Evolutionary conservation across 805 yeast genomes (phyloP).

Genomic region (Henningerozyma blattae): DNA sequence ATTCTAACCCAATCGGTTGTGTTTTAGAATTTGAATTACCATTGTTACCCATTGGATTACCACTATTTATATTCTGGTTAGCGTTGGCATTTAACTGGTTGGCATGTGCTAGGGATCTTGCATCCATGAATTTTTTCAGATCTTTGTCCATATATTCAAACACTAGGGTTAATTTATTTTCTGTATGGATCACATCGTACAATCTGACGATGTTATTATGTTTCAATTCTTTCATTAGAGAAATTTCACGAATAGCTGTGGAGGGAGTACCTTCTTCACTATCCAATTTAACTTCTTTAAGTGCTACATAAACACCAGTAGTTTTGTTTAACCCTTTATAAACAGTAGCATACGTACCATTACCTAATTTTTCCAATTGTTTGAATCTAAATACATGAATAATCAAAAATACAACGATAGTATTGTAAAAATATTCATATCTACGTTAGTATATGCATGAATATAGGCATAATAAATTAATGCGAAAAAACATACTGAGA

Average conservation of each 20-base stretch:
- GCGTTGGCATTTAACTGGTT: too few relatives aligned
- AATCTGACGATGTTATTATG: conserved; percentile 88
- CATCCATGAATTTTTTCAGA: conserved; percentile 92
- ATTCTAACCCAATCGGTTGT: conserved; percentile 25
- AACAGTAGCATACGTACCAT: conserved; percentile 92
- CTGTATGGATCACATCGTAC: conserved; percentile 91
- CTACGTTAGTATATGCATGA: background rate
- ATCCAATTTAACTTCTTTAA: conserved; percentile 89
- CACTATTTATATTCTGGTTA: too few relatives aligned
- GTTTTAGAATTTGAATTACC: conserved; percentile 10
- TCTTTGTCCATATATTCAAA: conserved; percentile 91
- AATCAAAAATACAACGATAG: background rate
- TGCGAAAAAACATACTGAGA: conserved; percentile 16
- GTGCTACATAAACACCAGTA: conserved; percentile 87
- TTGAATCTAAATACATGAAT: conserved; percentile 17
- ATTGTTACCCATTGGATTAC: conserved; percentile 3
- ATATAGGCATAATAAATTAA: background rate
- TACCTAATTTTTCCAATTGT: conserved; percentile 27
- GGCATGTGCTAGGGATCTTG: conserved; percentile 21
- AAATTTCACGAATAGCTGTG: conserved; percentile 93
- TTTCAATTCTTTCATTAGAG: conserved; percentile 82
- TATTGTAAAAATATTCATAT: background rate
- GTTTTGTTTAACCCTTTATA: conserved; percentile 90
- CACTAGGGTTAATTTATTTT: conserved; percentile 85
- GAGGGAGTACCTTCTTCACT: conserved; percentile 99